Percentiles rank a stretch among this genome's conserved stretches.
These are phyloP conservation scores for Aspergillus ochraceus DNA, from an alignment of 2,329 filamentous ascomycete species.

Conservation along the genomic window DNA sequence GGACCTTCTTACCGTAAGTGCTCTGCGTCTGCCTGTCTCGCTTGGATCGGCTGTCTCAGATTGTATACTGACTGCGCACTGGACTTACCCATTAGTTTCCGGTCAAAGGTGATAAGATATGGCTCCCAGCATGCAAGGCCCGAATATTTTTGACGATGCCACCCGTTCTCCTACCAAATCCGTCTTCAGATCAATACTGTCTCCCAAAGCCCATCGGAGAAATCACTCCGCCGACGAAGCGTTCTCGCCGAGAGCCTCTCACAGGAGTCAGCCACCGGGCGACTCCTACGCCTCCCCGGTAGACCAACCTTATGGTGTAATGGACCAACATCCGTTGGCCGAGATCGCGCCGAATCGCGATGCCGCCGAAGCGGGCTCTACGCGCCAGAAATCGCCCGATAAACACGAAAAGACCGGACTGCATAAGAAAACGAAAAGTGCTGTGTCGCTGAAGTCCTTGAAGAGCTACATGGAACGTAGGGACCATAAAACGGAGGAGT, in stretches of 20 bases:
- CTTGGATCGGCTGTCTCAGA: neutral
- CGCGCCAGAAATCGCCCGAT: constrained; percentile 40
- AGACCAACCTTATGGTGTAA: constrained; percentile 48
- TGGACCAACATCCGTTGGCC: constrained; percentile 34
- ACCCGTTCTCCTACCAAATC: constrained; percentile 37
- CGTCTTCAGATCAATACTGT: constrained; percentile 55
- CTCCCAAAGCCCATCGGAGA: constrained; percentile 51
- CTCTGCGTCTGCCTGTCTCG: constrained; percentile 10
- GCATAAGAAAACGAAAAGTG: constrained; percentile 57
- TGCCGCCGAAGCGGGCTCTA: constrained; percentile 22
- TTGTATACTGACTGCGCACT: constrained; percentile 4
- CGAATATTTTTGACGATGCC: constrained; percentile 41
- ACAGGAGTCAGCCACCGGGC: constrained; percentile 47
- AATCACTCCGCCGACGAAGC: constrained; percentile 43
- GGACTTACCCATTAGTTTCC: constrained; percentile 23
- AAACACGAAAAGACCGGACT: constrained; percentile 36
- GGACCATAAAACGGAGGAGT: constrained; percentile 34
- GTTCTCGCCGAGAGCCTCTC: constrained; percentile 20
- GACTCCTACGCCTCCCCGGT: constrained; percentile 43
- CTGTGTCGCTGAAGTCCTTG: constrained; percentile 54
- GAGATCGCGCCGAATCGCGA: constrained; percentile 43
- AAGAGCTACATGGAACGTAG: constrained; percentile 49
- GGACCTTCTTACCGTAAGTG: constrained; percentile 18
- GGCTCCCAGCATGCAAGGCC: constrained; percentile 31
- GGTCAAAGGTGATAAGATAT: constrained; percentile 34